phyloP scores from a whole-genome alignment of 176 grass and related monocot species.

The Musa beccarii region DNA sequence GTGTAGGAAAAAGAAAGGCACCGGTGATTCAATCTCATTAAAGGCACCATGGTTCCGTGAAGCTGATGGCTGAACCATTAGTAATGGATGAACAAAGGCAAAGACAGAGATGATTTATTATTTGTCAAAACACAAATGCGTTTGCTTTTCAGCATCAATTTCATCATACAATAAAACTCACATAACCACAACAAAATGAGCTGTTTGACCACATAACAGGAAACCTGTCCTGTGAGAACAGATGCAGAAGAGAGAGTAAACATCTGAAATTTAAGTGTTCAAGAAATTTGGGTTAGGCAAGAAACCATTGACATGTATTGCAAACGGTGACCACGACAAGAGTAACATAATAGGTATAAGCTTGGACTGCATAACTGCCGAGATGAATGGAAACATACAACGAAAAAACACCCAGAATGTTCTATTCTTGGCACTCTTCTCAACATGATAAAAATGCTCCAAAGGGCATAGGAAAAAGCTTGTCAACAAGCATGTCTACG shows the following conservation, averaged over 20 bases:
- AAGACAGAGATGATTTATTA: neutral
- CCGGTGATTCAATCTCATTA: neutral
- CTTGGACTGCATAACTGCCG: neutral
- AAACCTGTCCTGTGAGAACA: neutral
- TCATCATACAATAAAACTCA: neutral
- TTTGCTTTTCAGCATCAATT: neutral
- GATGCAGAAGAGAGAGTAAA: neutral
- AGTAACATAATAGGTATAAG: neutral
- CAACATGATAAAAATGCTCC: neutral
- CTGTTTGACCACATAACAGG: neutral
- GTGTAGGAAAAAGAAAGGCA: neutral
- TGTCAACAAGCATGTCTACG: neutral
- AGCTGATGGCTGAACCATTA: neutral
- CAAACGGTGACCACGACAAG: neutral
- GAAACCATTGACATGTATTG: neutral
- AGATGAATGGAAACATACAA: neutral
- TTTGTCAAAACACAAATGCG: neutral
- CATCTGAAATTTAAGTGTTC: neutral
- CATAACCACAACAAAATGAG: neutral
- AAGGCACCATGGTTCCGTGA: neutral
- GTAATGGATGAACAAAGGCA: neutral
- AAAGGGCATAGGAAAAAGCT: neutral
- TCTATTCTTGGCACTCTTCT: neutral
- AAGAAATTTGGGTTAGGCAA: neutral
- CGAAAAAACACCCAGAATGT: neutral